Evolutionary conservation across 768 basidiomycete genomes (phyloP), one percentile per base, ranked within the genome.

Genomic region (Russula abietina): DNA sequence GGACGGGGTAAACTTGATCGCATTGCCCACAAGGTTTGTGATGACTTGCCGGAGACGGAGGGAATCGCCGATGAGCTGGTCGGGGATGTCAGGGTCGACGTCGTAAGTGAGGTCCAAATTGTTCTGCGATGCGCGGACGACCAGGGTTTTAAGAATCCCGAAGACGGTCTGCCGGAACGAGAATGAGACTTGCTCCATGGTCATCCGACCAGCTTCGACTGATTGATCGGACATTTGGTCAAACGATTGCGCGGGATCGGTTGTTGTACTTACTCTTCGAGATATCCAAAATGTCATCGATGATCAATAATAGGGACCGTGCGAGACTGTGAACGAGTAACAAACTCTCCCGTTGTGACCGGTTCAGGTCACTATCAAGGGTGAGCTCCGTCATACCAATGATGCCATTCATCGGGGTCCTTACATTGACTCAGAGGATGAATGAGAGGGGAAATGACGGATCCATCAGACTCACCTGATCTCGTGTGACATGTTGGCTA

Each of bases 121-220:
- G 75, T 94, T 95, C 74, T 98, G 95, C 0, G 94, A 91, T 2
- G 96, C 97, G 51, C 95, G 94, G 55, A 98, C 94, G 69, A 98
- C 95, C 61, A 99, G 83, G 0, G 96, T 98, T 78, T 39, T 99
- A 71, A 98, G 83, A 64, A 98, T 97, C 32, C 93, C 93, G 70
- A 98, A 98, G 46, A 98, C 93, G 3, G 93, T 96, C 68, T 93
- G 88, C n/a, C 97, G 89, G 32, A 98, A 81, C 11, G 95, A 98
- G 76, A 96, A 99, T 2, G 95, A 89, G n/a, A 98, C 96, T 32
- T 92, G 88, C 76, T 99, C 97, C 90, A 99, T 97, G 2, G 94
- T 98, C 97, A 99, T 99, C 14, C 96, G 89, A 50, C 97, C 97
- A 45, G 96, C 97, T 75, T 99, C 97, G 70, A 98, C 95, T 97